A percentile compares a stretch with the other conserved stretches of the same genome.
phyloP scores from a whole-genome alignment of 345 rosid species.

The Bruguiera sexangula region DNA sequence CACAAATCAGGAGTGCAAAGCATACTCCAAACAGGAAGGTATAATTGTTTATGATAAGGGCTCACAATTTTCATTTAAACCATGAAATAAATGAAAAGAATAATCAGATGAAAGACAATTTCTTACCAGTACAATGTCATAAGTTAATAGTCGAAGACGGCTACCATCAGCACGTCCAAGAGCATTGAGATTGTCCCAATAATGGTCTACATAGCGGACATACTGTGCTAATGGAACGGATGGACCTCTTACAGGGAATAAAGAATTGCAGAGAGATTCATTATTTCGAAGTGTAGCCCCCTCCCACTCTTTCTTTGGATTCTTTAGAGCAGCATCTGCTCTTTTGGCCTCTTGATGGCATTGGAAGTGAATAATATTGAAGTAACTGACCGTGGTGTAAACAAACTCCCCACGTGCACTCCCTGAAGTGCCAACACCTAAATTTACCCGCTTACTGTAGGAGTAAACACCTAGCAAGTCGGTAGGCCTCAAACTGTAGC shows the following conservation, averaged over 20 bases:
- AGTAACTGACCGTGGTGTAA: slow-evolving; percentile 95
- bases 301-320: slow-evolving; percentile 99
- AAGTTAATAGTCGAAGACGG: slow-evolving; percentile 85
- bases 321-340: slow-evolving; percentile 92
- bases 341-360: slow-evolving; percentile 99
- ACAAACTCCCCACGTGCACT: slow-evolving; percentile 95
- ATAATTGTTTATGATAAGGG: neutral
- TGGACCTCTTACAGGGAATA: slow-evolving; percentile 92
- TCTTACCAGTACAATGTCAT: slow-evolving; percentile 90
- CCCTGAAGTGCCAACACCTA: slow-evolving; percentile 87
- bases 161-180: slow-evolving; percentile 96
- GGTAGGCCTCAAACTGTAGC: slow-evolving; percentile 88
- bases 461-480: slow-evolving; percentile 90
- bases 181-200: slow-evolving; percentile 90
- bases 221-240: slow-evolving; percentile 75
- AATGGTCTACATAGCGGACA: slow-evolving; percentile 80
- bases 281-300: slow-evolving; percentile 95
- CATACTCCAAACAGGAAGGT: neutral
- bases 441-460: slow-evolving; percentile 88
- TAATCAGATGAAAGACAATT: neutral
- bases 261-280: slow-evolving; percentile 93
- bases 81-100: neutral
- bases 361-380: slow-evolving; percentile 92
- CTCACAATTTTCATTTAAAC: neutral
- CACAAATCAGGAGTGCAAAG: neutral